Conservation (phyloP, 306 rosid genomes). For the Fragaria iinumae region DNA sequence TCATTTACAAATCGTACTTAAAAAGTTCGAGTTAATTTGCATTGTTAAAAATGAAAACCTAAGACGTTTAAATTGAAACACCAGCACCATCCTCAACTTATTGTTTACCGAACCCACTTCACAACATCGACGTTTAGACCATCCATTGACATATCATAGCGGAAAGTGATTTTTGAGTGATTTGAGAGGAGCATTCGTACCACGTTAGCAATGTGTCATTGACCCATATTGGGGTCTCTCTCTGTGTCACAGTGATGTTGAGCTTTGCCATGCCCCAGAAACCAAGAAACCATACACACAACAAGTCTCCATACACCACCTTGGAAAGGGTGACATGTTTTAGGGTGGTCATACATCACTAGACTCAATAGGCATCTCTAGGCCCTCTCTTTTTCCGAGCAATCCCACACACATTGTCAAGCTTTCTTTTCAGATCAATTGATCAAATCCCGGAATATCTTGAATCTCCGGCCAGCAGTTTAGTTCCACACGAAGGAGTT, state of each 20-base stretch:
- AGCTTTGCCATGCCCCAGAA: constrained; percentile 6
- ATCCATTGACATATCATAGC: background rate
- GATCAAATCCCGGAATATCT: constrained; percentile 23
- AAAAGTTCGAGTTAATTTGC: too few species aligned
- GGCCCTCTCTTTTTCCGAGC: background rate
- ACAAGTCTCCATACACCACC: background rate
- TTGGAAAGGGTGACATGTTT: constrained; percentile 15
- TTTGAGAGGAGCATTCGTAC: background rate
- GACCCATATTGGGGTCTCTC: background rate
- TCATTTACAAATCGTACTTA: too few species aligned
- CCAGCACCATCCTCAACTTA: too few species aligned
- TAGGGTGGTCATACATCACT: constrained; percentile 13
- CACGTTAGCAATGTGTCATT: constrained; percentile 7
- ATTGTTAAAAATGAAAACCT: too few species aligned
- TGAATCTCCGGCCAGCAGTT: constrained; percentile 23
- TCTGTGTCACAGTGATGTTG: background rate
- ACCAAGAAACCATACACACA: background rate
- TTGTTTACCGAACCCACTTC: background rate
- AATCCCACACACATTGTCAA: constrained; percentile 14
- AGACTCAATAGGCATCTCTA: background rate
- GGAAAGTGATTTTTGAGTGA: constrained; percentile 1
- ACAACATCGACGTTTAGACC: background rate
- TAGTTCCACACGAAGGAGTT: background rate
- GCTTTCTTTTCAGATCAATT: constrained; percentile 14
- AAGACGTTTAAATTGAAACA: background rate